Base-by-base conservation (phyloP, 2,329 filamentous ascomycete genomes). In the Neodidymelliopsis sp. region DNA sequence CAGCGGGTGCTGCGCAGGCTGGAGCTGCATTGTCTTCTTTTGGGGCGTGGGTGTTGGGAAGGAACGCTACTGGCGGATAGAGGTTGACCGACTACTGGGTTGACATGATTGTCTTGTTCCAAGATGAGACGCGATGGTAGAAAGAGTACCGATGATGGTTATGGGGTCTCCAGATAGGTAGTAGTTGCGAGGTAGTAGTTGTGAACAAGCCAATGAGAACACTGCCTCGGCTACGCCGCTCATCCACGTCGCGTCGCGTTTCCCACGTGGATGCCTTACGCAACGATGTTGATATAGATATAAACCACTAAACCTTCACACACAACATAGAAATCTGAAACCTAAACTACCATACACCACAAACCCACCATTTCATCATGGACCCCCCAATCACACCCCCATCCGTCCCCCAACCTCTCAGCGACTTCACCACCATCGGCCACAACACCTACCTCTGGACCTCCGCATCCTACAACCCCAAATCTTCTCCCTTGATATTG, bases 401-500 rank as follows among this genome's bases (percentile, higher is more conserved):
- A 10, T 27, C 28, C 9, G 28, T 48, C 10, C 20, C 50, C 22
- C 56, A 59, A 33, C 66, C 69, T 7, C 56, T 72, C 10, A 58
- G 57, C 4, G 62, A 67, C 18, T 72, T 72, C 42, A 46, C 65
- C 4, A 61, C 54, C 13, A 65, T 73, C 36, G 68, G 67, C 15
- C 54, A 70, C 53, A 71, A 72, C 39, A 71, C 63, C 5, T 70
- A 62, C 30, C 37, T 73, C 35, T 68, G 62, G 57, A 67, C 66
- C 11, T 19, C 54, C 3, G 4, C 37, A 7, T 31, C 28, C 12
- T 30, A 53, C 46, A 56, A 24, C 1, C 2, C 54, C 8, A 19
- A 20, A n/a, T 50, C 41, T 1, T 30, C 52, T 2, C 64, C 66
- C 0, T 57, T 74, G 2, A 60, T 74, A 18, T 37, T 73, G 1